Conservation (phyloP, 129 eudicot genomes). For the Ambrosia artemisiifolia region DNA sequence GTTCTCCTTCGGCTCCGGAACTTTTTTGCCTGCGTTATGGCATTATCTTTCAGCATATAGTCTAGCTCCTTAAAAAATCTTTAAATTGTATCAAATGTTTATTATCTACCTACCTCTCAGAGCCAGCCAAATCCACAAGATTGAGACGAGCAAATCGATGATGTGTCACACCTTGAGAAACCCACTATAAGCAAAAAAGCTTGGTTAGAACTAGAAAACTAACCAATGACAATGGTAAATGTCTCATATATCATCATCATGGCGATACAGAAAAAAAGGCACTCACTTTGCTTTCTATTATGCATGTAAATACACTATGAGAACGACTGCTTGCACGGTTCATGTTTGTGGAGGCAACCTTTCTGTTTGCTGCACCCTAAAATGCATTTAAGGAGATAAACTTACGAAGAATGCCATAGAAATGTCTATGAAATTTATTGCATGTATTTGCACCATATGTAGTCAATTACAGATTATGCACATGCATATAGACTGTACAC, state of each 20-base stretch:
- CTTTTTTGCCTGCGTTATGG: slow-evolving; percentile 78
- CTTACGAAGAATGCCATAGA: slow-evolving; percentile 3
- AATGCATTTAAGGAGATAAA: slow-evolving; percentile 7
- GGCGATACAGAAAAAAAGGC: background rate
- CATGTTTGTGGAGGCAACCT: slow-evolving; percentile 99
- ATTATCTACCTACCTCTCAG: slow-evolving; percentile 93
- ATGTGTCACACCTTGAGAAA: slow-evolving; percentile 95
- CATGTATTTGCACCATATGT: background rate
- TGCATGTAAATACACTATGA: slow-evolving; percentile 94
- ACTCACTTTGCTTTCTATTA: slow-evolving; percentile 89
- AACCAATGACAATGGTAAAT: background rate
- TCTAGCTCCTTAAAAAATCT: background rate
- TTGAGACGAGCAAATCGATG: slow-evolving; percentile 95
- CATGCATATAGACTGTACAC: background rate
- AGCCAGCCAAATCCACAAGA: slow-evolving; percentile 99
- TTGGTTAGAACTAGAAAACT: background rate
- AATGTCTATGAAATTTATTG: background rate
- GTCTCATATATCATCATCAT: slow-evolving; percentile 7
- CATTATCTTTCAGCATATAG: slow-evolving; percentile 12
- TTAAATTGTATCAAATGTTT: background rate
- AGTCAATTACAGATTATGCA: background rate
- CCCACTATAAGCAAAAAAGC: slow-evolving; percentile 61
- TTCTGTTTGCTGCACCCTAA: slow-evolving; percentile 95
- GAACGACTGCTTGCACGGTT: slow-evolving; percentile 99
- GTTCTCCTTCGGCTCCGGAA: slow-evolving; percentile 99